phyloP scores from a whole-genome alignment of 352 stramenopile genomes.

The Phytopythium boreale region DNA sequence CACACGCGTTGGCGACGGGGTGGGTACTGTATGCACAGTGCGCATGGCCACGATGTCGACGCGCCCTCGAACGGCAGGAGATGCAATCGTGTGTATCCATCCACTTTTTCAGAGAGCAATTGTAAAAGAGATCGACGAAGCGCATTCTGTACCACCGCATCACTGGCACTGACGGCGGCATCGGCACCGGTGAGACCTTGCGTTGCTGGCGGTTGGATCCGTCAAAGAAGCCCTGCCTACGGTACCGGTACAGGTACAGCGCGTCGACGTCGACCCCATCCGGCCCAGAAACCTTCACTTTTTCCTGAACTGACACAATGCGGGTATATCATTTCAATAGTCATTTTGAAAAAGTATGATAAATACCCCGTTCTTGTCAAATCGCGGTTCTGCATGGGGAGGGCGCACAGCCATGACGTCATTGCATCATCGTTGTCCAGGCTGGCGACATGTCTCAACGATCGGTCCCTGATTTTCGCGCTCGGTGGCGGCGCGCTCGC shows the following conservation, averaged over 20 bases:
- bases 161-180: not conserved
- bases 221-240: not conserved
- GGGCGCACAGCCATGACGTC: slow-evolving; percentile 4
- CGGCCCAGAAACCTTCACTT: not conserved
- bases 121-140: not conserved
- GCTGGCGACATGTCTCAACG: not conserved
- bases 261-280: not conserved
- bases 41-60: not conserved
- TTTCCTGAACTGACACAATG: not conserved
- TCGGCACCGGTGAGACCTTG: not conserved
- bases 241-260: not conserved
- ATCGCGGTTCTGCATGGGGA: not conserved
- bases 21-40: not conserved
- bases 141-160: not conserved
- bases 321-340: not conserved
- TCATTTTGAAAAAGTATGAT: not conserved
- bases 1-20: too few relatives aligned
- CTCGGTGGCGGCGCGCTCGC: not conserved
- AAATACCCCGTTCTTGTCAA: not conserved
- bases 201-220: not conserved
- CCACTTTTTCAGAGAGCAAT: not conserved
- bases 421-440: slow-evolving; percentile 8
- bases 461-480: not conserved
- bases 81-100: not conserved
- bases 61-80: not conserved